Base-by-base conservation (phyloP, 306 rosid genomes). In the Sophora flavescens region DNA sequence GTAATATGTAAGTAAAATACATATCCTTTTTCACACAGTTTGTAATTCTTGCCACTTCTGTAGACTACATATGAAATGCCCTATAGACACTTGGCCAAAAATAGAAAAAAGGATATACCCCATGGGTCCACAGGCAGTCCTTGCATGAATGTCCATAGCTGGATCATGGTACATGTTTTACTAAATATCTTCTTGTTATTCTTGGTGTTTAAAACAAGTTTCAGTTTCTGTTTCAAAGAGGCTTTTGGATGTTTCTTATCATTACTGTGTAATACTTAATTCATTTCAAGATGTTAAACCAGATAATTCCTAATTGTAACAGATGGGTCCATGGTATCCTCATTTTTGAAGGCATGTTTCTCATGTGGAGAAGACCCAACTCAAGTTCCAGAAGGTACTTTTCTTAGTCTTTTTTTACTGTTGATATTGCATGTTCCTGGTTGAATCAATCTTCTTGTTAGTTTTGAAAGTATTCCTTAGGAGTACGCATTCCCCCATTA, bases 281-380 rank as follows among this genome's bases (percentile, higher is more conserved):
- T 83, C 18, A 63, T 66, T 82, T 44, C 16, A 75, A 67, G 69
- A 62, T 74, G 50, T 56, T 81, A 56, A 84, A 85, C 76, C 44
- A 70, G 75, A 47, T 39, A 47, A 63, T 26, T 57, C 63, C 78
- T 84, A 72, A 33, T 67, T 79, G 68, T 83, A 51, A 78, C 87
- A 83, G 95, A 87, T 67, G 82, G 88, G 54, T 82, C 96, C 35
- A 18, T 83, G 78, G 76, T 87, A 58, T 87, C 96, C 56, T 82
- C 86, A 4, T 54, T 90, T 38, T 80, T 88, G 78, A 95, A 82
- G 84, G 83, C 89, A 30, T 95, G 99, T 82, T 92, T 96, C 87
- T 91, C 98, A 6, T 92, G 99, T 70, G 99, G 97, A 15, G 97
- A 92, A 28, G 97, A 92, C 80, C 96, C 92, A 0, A 86, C 80